Evolutionary conservation across 1,284 basidiomycete species (phyloP).

Genomic region (Schizopora paradoxa): DNA sequence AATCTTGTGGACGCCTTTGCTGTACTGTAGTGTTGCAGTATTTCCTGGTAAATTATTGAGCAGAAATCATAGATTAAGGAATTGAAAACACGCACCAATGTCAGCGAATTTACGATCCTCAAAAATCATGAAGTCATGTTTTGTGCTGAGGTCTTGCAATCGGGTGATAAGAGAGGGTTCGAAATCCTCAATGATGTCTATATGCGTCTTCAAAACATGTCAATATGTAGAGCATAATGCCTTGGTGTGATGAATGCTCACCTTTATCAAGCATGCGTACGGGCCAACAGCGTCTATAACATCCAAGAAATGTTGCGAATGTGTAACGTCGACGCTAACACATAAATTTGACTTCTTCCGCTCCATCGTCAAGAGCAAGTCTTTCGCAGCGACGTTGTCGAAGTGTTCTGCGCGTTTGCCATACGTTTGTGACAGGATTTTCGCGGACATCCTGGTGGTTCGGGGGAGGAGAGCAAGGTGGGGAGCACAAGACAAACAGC

Average conservation of each 20-base stretch:
- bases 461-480: no score
- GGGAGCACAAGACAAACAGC: no score
- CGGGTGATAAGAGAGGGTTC: slow-evolving; percentile 67
- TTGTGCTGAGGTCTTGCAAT: slow-evolving; percentile 66
- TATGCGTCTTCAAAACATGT: slow-evolving; percentile 72
- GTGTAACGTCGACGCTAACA: slow-evolving; percentile 93
- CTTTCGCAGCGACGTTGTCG: slow-evolving; percentile 68
- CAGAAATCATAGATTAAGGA: slow-evolving; percentile 4
- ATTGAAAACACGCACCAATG: slow-evolving; percentile 64
- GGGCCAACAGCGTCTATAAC: slow-evolving; percentile 89
- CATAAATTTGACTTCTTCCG: slow-evolving; percentile 91
- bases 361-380: slow-evolving; percentile 79
- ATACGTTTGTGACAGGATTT: no score
- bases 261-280: slow-evolving; percentile 93
- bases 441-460: no score
- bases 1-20: slow-evolving; percentile 89
- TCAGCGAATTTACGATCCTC: slow-evolving; percentile 99
- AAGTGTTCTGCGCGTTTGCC: slow-evolving; percentile 57
- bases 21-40: slow-evolving; percentile 94
- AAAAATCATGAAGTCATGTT: slow-evolving; percentile 95
- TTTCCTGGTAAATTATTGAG: slow-evolving; percentile 60
- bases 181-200: slow-evolving; percentile 95
- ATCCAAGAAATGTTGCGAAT: slow-evolving; percentile 72
- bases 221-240: slow-evolving; percentile 19
- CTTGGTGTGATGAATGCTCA: slow-evolving; percentile 27